Evolutionary conservation across 2,329 filamentous ascomycete genomes (phyloP).

Genomic region (Pseudofabraea citricarpa): DNA sequence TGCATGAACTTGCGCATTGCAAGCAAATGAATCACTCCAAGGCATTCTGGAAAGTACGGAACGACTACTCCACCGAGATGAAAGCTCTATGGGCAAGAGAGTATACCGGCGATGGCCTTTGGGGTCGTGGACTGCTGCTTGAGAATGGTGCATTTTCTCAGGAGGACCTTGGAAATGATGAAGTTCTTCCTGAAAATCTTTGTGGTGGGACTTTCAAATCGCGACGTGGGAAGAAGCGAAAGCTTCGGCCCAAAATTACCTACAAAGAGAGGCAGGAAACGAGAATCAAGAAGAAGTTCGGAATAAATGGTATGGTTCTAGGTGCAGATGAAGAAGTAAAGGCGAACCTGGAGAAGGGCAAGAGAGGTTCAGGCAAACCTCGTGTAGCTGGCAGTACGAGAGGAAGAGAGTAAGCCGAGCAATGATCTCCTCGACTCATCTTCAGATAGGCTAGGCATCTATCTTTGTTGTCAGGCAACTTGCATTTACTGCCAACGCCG

Average conservation of each 20-base stretch:
- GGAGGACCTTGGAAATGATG: constrained; percentile 46
- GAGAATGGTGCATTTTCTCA: constrained; percentile 54
- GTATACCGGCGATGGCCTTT: constrained; percentile 79
- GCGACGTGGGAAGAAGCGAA: constrained; percentile 43
- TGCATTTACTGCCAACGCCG: no score
- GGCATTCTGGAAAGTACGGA: constrained; percentile 75
- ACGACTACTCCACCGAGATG: constrained; percentile 68
- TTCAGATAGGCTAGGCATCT: no score
- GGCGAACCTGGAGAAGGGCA: constrained; percentile 37
- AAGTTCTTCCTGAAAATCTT: constrained; percentile 63
- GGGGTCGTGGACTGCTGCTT: constrained; percentile 67
- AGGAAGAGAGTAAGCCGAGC: constrained; percentile 55
- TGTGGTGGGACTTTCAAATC: constrained; percentile 78
- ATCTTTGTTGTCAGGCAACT: no score
- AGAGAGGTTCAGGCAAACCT: constrained; percentile 48
- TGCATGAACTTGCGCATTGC: constrained; percentile 80
- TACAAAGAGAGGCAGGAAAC: constrained; percentile 40
- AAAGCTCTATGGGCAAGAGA: constrained; percentile 61
- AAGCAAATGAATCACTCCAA: constrained; percentile 87
- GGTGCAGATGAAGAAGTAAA: constrained; percentile 54
- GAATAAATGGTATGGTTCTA: constrained; percentile 31
- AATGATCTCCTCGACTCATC: no score
- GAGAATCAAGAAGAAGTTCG: constrained; percentile 56
- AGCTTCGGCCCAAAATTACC: constrained; percentile 37
- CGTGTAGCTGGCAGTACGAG: constrained; percentile 54